Conservation (phyloP, 768 basidiomycete species). For the Gymnopilus junonius region DNA sequence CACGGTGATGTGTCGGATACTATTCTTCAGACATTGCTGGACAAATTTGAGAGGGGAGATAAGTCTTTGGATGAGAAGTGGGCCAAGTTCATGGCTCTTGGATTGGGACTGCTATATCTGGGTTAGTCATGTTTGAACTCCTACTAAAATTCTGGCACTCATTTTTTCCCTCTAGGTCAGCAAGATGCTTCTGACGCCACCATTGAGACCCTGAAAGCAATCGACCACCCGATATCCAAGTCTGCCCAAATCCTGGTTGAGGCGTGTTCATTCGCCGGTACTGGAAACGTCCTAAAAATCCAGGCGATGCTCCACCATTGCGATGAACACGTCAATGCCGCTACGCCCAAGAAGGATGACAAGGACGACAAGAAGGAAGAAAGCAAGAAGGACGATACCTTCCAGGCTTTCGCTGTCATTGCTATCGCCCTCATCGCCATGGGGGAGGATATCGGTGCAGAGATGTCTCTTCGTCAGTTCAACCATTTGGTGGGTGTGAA, state of each 20-base stretch:
- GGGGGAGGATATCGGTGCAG: constrained; percentile 97
- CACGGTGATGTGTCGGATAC: constrained; percentile 91
- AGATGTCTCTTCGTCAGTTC: constrained; percentile 97
- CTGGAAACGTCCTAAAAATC: constrained; percentile 92
- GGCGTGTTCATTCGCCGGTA: constrained; percentile 93
- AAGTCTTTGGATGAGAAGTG: constrained; percentile 89
- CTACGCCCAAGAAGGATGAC: constrained; percentile 58
- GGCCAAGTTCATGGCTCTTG: constrained; percentile 89
- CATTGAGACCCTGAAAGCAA: constrained; percentile 89
- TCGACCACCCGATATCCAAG: constrained; percentile 90
- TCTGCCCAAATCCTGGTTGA: constrained; percentile 92
- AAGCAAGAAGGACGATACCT: constrained; percentile 75
- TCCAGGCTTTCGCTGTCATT: constrained; percentile 91
- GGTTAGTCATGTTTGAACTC: constrained; percentile 51
- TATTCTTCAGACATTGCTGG: constrained; percentile 92
- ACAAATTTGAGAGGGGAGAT: constrained; percentile 64
- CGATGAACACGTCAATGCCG: constrained; percentile 81
- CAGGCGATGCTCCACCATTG: constrained; percentile 93
- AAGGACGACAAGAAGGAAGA: constrained; percentile 49
- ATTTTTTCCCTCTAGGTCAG: constrained; percentile 55
- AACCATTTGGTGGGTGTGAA: constrained; percentile 90
- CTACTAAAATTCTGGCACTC: neutral
- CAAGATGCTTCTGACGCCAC: constrained; percentile 96
- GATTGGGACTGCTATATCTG: constrained; percentile 87
- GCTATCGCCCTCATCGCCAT: constrained; percentile 95